Conservation (phyloP, 2,329 filamentous ascomycete genomes). For the Trichophaea hybrida region DNA sequence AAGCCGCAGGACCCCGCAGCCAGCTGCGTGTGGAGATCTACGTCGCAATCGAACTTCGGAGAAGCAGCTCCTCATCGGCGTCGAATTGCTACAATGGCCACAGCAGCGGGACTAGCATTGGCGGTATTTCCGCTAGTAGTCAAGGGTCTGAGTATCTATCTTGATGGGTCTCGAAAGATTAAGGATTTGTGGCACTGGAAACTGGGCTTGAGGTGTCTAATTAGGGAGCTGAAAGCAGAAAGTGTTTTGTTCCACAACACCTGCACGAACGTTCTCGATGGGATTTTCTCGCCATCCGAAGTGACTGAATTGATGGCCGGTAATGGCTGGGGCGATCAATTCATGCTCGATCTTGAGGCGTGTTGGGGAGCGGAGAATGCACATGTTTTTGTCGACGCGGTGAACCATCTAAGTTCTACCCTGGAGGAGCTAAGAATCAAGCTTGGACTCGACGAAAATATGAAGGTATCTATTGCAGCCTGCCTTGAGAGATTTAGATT, state of each 20-base stretch:
- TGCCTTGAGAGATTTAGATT: not conserved
- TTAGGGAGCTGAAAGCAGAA: not conserved
- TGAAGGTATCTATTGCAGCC: not conserved
- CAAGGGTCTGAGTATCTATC: constrained; percentile 29
- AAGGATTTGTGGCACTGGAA: not conserved
- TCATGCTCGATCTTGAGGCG: not conserved
- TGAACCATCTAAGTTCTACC: not conserved
- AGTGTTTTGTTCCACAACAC: not conserved
- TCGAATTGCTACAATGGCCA: no score
- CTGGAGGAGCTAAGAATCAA: not conserved
- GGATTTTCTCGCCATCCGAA: not conserved
- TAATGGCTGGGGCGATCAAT: not conserved
- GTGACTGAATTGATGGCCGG: not conserved
- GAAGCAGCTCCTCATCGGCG: no score
- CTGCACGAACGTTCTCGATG: not conserved
- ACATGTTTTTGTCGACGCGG: not conserved
- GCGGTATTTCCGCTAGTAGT: constrained; percentile 29
- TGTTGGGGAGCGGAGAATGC: not conserved
- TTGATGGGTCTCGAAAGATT: constrained; percentile 25
- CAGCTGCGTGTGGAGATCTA: no score
- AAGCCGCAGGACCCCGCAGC: no score
- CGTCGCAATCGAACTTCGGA: no score
- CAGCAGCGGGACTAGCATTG: constrained; percentile 25
- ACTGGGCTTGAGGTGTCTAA: not conserved
- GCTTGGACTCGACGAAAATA: not conserved